Evolutionary conservation across 2,329 filamentous ascomycete species (phyloP).

Genomic region (Colletotrichum limetticola): DNA sequence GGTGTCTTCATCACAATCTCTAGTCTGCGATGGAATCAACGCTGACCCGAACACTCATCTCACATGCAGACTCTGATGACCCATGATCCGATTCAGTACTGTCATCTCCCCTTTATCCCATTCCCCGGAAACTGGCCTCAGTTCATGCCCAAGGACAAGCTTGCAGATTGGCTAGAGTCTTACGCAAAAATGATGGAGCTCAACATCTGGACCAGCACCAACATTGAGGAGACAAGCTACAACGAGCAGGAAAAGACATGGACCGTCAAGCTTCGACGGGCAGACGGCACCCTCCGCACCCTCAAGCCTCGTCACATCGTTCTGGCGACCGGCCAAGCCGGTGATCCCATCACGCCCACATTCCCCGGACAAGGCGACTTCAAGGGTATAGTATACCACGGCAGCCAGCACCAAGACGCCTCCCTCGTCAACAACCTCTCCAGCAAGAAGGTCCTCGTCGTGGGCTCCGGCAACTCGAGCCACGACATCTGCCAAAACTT

Average conservation of each 20-base stretch:
- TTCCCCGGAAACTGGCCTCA: constrained; percentile 76
- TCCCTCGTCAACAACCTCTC: constrained; percentile 43
- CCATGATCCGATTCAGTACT: constrained; percentile 73
- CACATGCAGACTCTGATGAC: constrained; percentile 67
- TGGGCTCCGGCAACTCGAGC: constrained; percentile 76
- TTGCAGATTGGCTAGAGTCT: constrained; percentile 74
- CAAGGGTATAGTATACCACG: constrained; percentile 67
- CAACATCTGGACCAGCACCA: constrained; percentile 71
- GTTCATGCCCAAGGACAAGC: constrained; percentile 78
- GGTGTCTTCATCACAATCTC: too few species aligned
- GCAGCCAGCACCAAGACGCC: constrained; percentile 52
- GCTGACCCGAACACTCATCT: constrained; percentile 33
- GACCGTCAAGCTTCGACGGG: constrained; percentile 60
- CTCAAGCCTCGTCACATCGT: constrained; percentile 72
- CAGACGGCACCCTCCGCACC: constrained; percentile 59
- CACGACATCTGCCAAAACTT: constrained; percentile 78
- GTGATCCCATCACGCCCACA: constrained; percentile 68
- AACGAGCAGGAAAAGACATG: constrained; percentile 61
- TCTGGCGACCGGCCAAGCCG: constrained; percentile 75
- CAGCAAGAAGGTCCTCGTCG: constrained; percentile 71
- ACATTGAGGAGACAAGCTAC: constrained; percentile 59
- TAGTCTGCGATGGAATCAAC: neutral
- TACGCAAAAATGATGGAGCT: constrained; percentile 75
- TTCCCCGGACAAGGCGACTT: constrained; percentile 68
- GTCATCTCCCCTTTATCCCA: constrained; percentile 70